Evolutionary conservation across 192 early-diverging fungal species (phyloP).

Genomic region (Podila horticola): DNA sequence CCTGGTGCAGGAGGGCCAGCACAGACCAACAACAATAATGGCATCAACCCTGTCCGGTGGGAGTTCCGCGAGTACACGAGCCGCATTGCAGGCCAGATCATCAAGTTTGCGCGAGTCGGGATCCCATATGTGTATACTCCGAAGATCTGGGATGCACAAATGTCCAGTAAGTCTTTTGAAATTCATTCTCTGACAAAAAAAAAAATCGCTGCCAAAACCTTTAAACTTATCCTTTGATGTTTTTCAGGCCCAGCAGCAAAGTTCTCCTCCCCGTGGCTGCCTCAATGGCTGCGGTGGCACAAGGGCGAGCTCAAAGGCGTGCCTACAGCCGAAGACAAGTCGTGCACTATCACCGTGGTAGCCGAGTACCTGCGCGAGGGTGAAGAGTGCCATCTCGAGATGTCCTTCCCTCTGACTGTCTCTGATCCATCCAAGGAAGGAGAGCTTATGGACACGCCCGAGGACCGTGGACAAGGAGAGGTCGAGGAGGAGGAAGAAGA

Average conservation of each 20-base stretch:
- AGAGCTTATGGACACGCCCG: slow-evolving; percentile 39
- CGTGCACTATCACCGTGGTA: slow-evolving; percentile 69
- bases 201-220: neutral
- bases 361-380: slow-evolving; percentile 74
- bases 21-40: neutral
- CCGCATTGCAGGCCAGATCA: slow-evolving; percentile 71
- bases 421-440: slow-evolving; percentile 50
- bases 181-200: neutral
- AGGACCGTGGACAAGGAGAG: slow-evolving; percentile 12
- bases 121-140: slow-evolving; percentile 74
- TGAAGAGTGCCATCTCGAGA: slow-evolving; percentile 54
- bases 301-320: slow-evolving; percentile 74
- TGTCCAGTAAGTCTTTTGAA: slow-evolving; percentile 56
- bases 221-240: neutral
- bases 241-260: slow-evolving; percentile 69
- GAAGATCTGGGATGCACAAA: slow-evolving; percentile 80
- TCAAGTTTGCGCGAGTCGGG: slow-evolving; percentile 72
- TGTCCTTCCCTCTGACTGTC: slow-evolving; percentile 52
- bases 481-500: neutral
- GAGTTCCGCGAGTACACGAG: slow-evolving; percentile 78
- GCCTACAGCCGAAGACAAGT: slow-evolving; percentile 64
- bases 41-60: slow-evolving; percentile 58
- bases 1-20: neutral
- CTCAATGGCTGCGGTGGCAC: slow-evolving; percentile 79
- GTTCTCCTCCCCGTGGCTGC: slow-evolving; percentile 77